Base-by-base conservation (phyloP, 257 asterid species). In the Rhazya stricta region DNA sequence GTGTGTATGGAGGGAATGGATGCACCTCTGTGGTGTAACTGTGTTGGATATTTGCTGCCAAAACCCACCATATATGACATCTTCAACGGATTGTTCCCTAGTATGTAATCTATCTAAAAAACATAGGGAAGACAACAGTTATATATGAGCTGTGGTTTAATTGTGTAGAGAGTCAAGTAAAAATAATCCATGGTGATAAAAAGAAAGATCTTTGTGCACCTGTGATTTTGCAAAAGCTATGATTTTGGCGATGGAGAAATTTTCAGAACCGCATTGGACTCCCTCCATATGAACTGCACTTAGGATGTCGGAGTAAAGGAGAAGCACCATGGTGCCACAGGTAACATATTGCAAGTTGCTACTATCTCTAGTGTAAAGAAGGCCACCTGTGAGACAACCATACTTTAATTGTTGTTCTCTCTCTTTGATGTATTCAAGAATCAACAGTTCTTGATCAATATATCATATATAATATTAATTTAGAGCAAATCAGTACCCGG, bases 1-100 rank as follows among this genome's bases (percentile, higher is more conserved):
- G 36, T 27, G n/a, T 53, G 72, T 75, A 86, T 83, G 19, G 97
- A 90, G 12, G 97, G 96, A 21, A 91, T 80, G 25, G 95, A 91
- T 25, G 97, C 83, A n/a, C 93, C 96, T 71, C 95, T 83, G 41
- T 91, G 97, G 89, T 91, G 96, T 51, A 90, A 58, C 1, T 81
- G 89, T 10, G 79, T 86, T 9, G 97, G 95, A 29, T 66, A 90
- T 80, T 85, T 85, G 74, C 7, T 80, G 42, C 88, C 82, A 41
- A 69, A 84, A 1, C 84, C 85, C 5, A 89, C 96, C 97, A 91
- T 88, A 79, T 91, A 89, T 41, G 97, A 89, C 85, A 83, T 86
- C 13, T 85, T 87, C 72, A 83, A 27, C 1, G 92, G 94, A 68
- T 91, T 91, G 80, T 78, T 83, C n/a, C 94, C 97, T 4, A 89